phyloP scores from a whole-genome alignment of 2,329 filamentous ascomycete species.

The Fusarium neocosmosporiellum region DNA sequence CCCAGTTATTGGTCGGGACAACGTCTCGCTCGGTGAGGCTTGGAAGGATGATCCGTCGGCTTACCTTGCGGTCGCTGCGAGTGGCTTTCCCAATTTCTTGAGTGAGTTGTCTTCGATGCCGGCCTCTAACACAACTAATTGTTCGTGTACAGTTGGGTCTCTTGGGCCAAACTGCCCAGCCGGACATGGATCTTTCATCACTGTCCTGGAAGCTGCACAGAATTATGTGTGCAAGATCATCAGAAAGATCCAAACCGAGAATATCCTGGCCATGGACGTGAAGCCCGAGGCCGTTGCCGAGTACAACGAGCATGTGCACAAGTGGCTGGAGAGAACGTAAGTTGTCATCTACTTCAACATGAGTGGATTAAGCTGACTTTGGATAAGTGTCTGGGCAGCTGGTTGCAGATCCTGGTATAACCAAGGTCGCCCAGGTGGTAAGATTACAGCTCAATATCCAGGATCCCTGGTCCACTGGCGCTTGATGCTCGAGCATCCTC shows the following conservation, averaged over 20 bases:
- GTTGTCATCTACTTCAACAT: not conserved
- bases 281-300: not conserved
- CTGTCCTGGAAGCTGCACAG: constrained; percentile 11
- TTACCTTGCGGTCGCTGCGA: constrained; percentile 42
- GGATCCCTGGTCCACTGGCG: constrained; percentile 18
- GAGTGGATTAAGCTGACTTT: not conserved
- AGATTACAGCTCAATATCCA: constrained; percentile 13
- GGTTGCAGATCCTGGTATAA: constrained; percentile 18
- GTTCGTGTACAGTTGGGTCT: not conserved
- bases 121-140: not conserved
- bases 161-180: constrained; percentile 12
- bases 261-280: constrained; percentile 10
- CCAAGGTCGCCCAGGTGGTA: constrained; percentile 4
- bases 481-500: constrained; percentile 6
- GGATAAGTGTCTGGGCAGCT: constrained; percentile 8
- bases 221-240: constrained; percentile 19
- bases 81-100: constrained; percentile 43
- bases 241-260: constrained; percentile 20
- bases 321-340: constrained; percentile 16
- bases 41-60: constrained; percentile 43
- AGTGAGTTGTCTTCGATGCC: not conserved
- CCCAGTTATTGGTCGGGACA: constrained; percentile 30
- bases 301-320: constrained; percentile 14
- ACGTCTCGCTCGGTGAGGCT: constrained; percentile 32
- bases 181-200: constrained; percentile 14